Evolutionary conservation across 495 filamentous ascomycete species (phyloP).

Genomic region (Astrocystis sublimbata): DNA sequence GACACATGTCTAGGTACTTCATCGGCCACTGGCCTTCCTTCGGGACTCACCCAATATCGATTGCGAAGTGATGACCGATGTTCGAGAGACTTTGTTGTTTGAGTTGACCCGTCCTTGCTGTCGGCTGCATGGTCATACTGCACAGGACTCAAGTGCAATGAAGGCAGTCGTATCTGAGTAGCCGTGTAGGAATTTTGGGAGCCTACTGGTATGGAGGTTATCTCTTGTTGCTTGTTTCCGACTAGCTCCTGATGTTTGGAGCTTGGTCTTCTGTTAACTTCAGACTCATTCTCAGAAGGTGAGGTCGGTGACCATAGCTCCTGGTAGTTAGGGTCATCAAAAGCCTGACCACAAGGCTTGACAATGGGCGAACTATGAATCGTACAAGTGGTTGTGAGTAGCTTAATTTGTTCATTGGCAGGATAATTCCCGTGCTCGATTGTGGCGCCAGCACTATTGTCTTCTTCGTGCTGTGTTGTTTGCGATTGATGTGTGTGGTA

Average conservation of each 20-base stretch:
- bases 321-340: not conserved
- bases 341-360: not conserved
- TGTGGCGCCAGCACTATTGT: not conserved
- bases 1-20: not conserved
- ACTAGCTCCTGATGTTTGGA: not conserved
- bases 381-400: not conserved
- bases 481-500: not conserved
- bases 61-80: not conserved
- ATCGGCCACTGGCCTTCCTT: not conserved
- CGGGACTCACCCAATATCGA: not conserved
- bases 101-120: conserved; percentile 1
- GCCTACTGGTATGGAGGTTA: not conserved
- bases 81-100: not conserved
- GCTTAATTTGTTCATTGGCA: not conserved
- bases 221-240: not conserved
- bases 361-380: not conserved
- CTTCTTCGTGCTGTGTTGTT: not conserved
- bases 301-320: not conserved
- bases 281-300: not conserved
- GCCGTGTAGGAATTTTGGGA: too few species aligned
- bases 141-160: not conserved
- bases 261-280: not conserved
- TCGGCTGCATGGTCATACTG: not conserved
- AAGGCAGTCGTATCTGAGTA: not conserved
- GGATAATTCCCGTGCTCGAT: not conserved